These are phyloP conservation scores for Agrocybe pediades DNA, from an alignment of 768 basidiomycete species.

Conservation along the genomic window DNA sequence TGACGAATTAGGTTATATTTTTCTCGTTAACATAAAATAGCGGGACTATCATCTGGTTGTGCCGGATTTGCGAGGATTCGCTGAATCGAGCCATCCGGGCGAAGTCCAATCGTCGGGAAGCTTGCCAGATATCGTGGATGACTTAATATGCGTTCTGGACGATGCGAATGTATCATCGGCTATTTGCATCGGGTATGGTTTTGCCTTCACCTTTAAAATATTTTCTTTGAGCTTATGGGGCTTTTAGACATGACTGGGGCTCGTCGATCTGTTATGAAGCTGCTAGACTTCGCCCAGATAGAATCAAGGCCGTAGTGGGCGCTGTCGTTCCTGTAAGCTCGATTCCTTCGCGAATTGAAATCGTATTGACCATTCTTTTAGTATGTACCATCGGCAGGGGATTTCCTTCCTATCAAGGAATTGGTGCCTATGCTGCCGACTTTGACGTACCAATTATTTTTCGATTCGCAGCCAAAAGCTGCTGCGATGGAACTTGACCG, in stretches of 20 bases:
- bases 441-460: constrained; percentile 66
- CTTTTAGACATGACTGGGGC: constrained; percentile 75
- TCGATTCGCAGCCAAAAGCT: constrained; percentile 46
- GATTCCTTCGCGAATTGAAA: not conserved
- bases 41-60: constrained; percentile 61
- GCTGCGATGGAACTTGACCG: constrained; percentile 56
- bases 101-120: constrained; percentile 61
- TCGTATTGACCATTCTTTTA: constrained; percentile 21
- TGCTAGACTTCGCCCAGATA: constrained; percentile 66
- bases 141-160: constrained; percentile 63
- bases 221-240: not conserved
- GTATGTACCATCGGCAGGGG: constrained; percentile 60
- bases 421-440: constrained; percentile 46
- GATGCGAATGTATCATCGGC: constrained; percentile 49
- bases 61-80: constrained; percentile 73
- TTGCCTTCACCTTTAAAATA: not conserved
- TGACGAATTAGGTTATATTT: no score
- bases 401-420: constrained; percentile 46
- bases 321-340: constrained; percentile 57
- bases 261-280: constrained; percentile 68
- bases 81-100: constrained; percentile 63
- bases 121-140: constrained; percentile 60
- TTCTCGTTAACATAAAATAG: constrained; percentile 35
- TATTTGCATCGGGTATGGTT: constrained; percentile 62
- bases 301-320: constrained; percentile 60